Evolutionary conservation across 352 stramenopile species (phyloP).

Genomic region (Phytophthora brassicae): DNA sequence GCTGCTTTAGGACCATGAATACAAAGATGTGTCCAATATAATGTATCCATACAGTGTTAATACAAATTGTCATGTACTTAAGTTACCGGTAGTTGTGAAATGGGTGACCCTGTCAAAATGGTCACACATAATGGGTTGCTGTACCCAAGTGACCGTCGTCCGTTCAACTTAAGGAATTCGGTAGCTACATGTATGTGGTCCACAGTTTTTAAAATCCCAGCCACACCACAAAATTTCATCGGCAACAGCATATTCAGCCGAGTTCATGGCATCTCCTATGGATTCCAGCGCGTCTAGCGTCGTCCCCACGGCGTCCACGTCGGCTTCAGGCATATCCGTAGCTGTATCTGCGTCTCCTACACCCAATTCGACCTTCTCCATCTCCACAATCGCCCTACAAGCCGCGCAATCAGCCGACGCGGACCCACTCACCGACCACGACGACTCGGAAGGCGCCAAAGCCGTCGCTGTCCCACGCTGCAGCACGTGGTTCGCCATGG

Average conservation of each 20-base stretch:
- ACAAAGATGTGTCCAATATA: no score
- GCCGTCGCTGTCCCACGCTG: slow-evolving; percentile 65
- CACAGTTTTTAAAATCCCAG: background rate
- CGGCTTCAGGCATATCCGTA: background rate
- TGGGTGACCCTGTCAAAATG: no score
- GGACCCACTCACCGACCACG: slow-evolving; percentile 23
- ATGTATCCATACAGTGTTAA: no score
- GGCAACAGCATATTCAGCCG: background rate
- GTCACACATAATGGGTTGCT: no score
- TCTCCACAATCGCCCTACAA: background rate
- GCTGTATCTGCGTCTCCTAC: background rate
- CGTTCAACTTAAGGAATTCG: no score
- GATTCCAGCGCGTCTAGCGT: slow-evolving; percentile 3
- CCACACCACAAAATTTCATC: background rate
- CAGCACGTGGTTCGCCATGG: slow-evolving; percentile 78
- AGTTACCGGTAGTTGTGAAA: no score
- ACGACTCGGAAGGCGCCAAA: slow-evolving; percentile 29
- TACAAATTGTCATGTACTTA: no score
- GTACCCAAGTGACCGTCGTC: no score
- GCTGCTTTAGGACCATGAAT: no score
- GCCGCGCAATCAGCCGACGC: slow-evolving; percentile 6
- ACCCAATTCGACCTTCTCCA: background rate
- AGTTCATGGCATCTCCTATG: slow-evolving; percentile 10
- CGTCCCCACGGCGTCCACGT: background rate
- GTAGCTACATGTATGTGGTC: background rate